A percentile compares a stretch with the other conserved stretches of the same genome.
Evolutionary conservation across 352 stramenopile species (phyloP).

Genomic region (Phytophthora cajani): DNA sequence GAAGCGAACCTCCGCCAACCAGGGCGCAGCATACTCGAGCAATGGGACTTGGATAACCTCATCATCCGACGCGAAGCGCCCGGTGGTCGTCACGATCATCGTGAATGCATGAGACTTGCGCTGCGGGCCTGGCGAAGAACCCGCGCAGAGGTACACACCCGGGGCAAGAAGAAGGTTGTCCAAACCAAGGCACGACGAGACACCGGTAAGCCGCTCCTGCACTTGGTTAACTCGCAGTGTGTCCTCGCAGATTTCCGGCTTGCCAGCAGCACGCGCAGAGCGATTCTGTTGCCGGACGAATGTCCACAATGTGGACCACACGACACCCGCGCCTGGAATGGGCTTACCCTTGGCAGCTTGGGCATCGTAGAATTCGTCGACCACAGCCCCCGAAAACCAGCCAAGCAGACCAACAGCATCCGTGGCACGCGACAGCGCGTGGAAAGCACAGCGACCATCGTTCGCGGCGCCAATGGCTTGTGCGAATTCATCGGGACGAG

Average conservation of each 20-base stretch:
- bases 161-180: not conserved
- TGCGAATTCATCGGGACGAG: not conserved
- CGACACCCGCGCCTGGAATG: not conserved
- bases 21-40: not conserved
- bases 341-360: not conserved
- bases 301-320: constrained; percentile 10
- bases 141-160: not conserved
- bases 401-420: not conserved
- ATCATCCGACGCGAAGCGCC: not conserved
- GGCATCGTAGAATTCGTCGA: not conserved
- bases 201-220: not conserved
- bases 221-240: not conserved
- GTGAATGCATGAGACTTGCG: constrained; percentile 1
- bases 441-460: constrained; percentile 6
- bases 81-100: not conserved
- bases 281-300: constrained; percentile 2
- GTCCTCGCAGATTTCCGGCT: not conserved
- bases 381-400: not conserved
- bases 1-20: not conserved
- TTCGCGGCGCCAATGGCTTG: not conserved
- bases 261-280: not conserved
- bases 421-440: not conserved
- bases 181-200: not conserved
- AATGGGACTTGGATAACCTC: not conserved
- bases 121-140: not conserved